Conservation (phyloP, 352 stramenopile species). For the Globisporangium paddicum region DNA sequence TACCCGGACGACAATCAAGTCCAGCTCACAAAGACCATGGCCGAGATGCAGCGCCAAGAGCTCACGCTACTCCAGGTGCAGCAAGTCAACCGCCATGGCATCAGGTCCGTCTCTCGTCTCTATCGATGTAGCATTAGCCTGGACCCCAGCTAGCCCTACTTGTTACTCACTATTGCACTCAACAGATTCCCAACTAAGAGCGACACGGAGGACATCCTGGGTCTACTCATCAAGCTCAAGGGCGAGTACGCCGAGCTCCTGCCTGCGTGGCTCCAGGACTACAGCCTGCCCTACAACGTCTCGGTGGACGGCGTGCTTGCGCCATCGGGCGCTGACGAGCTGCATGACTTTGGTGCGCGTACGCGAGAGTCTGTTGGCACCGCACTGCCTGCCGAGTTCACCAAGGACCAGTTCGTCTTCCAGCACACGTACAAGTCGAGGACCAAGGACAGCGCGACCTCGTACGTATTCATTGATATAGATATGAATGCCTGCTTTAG, state of each 20-base stretch:
- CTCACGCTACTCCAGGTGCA: slow-evolving; percentile 31
- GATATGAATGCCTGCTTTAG: not conserved
- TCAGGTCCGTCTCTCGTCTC: slow-evolving; percentile 18
- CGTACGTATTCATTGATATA: slow-evolving; percentile 25
- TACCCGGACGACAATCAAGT: not conserved
- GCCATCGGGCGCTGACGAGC: slow-evolving; percentile 26
- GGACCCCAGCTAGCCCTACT: too few species aligned
- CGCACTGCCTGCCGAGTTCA: slow-evolving; percentile 18
- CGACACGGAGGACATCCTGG: slow-evolving; percentile 41
- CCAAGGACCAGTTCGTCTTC: slow-evolving; percentile 31
- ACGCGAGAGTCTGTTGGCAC: slow-evolving; percentile 17
- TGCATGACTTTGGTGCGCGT: slow-evolving; percentile 34
- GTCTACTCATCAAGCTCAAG: slow-evolving; percentile 36
- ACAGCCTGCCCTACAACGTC: slow-evolving; percentile 56
- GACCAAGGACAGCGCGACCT: slow-evolving; percentile 50
- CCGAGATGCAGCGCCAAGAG: not conserved
- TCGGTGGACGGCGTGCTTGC: slow-evolving; percentile 36
- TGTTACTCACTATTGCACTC: not conserved
- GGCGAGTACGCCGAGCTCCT: slow-evolving; percentile 30
- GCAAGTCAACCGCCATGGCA: slow-evolving; percentile 49
- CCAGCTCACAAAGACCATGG: not conserved
- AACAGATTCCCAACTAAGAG: slow-evolving; percentile 45
- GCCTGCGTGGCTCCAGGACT: slow-evolving; percentile 47
- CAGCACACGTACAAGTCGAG: slow-evolving; percentile 57
- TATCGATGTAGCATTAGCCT: not conserved